Evolutionary conservation across 148 eudicot genomes (phyloP).

Genomic region (Nepenthes gracilis): DNA sequence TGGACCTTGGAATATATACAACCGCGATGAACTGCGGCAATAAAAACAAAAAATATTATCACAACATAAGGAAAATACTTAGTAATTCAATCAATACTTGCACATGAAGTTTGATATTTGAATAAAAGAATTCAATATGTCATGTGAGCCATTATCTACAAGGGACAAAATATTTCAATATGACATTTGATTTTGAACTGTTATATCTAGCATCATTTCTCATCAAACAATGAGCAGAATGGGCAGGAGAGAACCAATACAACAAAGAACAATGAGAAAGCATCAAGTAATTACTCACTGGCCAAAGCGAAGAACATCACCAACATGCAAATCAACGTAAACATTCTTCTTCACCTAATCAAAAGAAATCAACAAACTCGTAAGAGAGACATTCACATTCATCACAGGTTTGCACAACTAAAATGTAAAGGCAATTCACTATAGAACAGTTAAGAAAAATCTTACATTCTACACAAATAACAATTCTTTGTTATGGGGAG

Average conservation of each 20-base stretch:
- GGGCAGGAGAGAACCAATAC: no score
- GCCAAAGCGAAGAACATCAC: conserved; percentile 95
- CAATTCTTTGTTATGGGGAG: no score
- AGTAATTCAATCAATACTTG: background rate
- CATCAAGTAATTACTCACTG: conserved; percentile 53
- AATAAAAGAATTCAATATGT: no score
- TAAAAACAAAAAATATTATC: background rate
- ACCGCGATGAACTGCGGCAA: conserved; percentile 64
- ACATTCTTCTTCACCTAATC: conserved; percentile 62
- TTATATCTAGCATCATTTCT: no score
- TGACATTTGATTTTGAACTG: no score
- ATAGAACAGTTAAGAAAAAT: no score
- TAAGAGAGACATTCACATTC: conserved; percentile 1
- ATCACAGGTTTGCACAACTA: background rate
- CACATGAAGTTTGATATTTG: background rate
- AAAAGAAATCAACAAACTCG: conserved; percentile 1
- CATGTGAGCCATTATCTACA: no score
- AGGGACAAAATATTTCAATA: no score
- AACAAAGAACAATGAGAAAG: background rate
- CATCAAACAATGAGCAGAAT: no score
- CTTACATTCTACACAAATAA: no score
- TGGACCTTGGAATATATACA: conserved; percentile 94
- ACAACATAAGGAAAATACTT: background rate
- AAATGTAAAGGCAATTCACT: background rate
- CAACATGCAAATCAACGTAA: conserved; percentile 81